These are phyloP conservation scores for Lizanozyma gosingica DNA, from an alignment of 1,139 yeast genomes.

Conservation along the genomic window DNA sequence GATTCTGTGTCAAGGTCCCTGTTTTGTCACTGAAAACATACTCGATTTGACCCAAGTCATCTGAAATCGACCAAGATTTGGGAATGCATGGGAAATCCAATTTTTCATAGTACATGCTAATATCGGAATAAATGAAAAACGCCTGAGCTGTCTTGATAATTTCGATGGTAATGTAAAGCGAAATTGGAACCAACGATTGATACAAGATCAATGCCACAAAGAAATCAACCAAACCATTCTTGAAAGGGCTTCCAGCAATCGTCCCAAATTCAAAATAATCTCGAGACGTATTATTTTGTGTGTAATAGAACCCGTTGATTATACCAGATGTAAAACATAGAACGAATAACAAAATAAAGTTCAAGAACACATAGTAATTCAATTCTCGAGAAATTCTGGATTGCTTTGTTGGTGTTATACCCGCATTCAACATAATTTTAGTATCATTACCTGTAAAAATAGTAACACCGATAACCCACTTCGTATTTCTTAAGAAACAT, in stretches of 20 bases:
- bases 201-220: slow-evolving; percentile 46
- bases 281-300: slow-evolving; percentile 24
- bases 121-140: slow-evolving; percentile 45
- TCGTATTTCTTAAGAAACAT: slow-evolving; percentile 43
- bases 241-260: slow-evolving; percentile 40
- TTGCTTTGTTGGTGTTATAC: slow-evolving; percentile 48
- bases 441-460: slow-evolving; percentile 47
- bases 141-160: slow-evolving; percentile 53
- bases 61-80: slow-evolving; percentile 54
- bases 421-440: slow-evolving; percentile 50
- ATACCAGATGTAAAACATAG: slow-evolving; percentile 46
- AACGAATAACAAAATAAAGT: slow-evolving; percentile 37
- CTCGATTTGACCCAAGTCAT: slow-evolving; percentile 58
- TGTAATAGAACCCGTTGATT: slow-evolving; percentile 43
- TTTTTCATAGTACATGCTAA: slow-evolving; percentile 38
- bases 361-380: slow-evolving; percentile 40
- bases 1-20: slow-evolving; percentile 51
- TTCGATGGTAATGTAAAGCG: slow-evolving; percentile 51
- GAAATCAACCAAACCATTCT: slow-evolving; percentile 43
- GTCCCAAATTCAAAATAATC: slow-evolving; percentile 41
- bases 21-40: slow-evolving; percentile 56
- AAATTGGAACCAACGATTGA: slow-evolving; percentile 52
- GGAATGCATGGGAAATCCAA: slow-evolving; percentile 55
- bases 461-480: slow-evolving; percentile 47
- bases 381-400: slow-evolving; percentile 44